phyloP scores from a whole-genome alignment of 495 filamentous ascomycete genomes.

The Lasiosphaeria ovina region DNA sequence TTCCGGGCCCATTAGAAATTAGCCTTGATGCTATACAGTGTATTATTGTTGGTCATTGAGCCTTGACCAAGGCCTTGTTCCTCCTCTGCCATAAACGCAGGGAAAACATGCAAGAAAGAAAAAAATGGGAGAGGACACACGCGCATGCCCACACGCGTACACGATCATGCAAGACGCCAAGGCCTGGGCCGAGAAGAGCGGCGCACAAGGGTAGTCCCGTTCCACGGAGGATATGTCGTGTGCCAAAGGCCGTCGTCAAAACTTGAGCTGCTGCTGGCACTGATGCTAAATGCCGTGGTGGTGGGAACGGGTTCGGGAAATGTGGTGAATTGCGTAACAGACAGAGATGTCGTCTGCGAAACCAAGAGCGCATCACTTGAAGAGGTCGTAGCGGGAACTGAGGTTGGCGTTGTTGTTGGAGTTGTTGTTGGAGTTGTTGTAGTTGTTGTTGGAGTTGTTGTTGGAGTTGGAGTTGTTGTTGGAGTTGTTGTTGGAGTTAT shows the following conservation, averaged over 20 bases:
- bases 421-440: constrained; percentile 8
- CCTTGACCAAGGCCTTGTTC: not conserved
- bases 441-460: not conserved
- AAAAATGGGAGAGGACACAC: too few species aligned
- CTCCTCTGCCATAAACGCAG: not conserved
- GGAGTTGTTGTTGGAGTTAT: constrained; percentile 8
- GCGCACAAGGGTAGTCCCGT: constrained; percentile 27
- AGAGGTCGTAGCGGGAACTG: constrained; percentile 6
- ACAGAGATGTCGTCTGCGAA: not conserved
- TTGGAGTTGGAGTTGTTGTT: not conserved
- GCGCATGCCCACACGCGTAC: too few species aligned
- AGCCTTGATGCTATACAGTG: constrained; percentile 4
- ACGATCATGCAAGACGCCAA: constrained; percentile 2
- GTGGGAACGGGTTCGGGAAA: constrained; percentile 10
- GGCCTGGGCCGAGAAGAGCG: constrained; percentile 15
- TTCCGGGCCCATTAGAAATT: not conserved
- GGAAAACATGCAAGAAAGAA: too few species aligned
- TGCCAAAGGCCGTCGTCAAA: constrained; percentile 40
- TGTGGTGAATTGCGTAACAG: not conserved
- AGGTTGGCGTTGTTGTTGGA: constrained; percentile 1
- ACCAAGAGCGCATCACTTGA: not conserved
- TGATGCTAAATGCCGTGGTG: constrained; percentile 3
- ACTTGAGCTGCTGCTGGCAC: constrained; percentile 14
- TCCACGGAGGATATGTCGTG: constrained; percentile 42
- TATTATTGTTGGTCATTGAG: constrained; percentile 11